A percentile compares a stretch with the other conserved stretches of the same genome.
Evolutionary conservation across 2,329 filamentous ascomycete species (phyloP).

Genomic region (Orbilia blumenaviensis): DNA sequence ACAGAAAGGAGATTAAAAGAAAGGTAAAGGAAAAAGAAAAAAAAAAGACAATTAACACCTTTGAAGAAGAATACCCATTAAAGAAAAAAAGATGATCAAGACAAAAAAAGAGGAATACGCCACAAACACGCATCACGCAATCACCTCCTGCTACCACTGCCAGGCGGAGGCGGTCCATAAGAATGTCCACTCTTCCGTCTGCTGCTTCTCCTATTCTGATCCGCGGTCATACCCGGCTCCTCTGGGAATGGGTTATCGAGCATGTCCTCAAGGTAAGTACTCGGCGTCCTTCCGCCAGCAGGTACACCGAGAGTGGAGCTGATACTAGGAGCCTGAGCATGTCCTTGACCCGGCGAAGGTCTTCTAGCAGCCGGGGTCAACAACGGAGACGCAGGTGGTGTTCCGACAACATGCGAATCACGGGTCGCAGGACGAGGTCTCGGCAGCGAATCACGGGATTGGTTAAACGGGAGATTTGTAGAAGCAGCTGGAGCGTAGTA

Average conservation of each 20-base stretch:
- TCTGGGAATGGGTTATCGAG: conserved; percentile 70
- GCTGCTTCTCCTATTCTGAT: conserved; percentile 38
- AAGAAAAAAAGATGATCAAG: conserved; percentile 16
- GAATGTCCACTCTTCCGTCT: conserved; percentile 44
- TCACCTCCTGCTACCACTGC: conserved; percentile 24
- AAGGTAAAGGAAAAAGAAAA: neutral
- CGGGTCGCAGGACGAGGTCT: conserved; percentile 54
- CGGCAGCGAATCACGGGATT: conserved; percentile 55
- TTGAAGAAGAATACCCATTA: conserved; percentile 16
- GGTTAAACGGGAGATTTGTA: conserved; percentile 58
- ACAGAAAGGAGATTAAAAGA: conserved; percentile 7
- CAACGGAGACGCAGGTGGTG: conserved; percentile 56
- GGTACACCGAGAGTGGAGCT: conserved; percentile 69
- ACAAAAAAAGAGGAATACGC: neutral
- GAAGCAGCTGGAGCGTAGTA: conserved; percentile 79
- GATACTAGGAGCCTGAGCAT: conserved; percentile 45
- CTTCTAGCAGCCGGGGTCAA: conserved; percentile 55
- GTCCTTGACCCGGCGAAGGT: conserved; percentile 54
- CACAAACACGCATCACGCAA: too few species aligned
- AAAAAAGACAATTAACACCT: conserved; percentile 64
- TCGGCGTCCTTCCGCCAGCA: conserved; percentile 78
- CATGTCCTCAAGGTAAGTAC: conserved; percentile 87
- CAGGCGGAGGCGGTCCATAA: conserved; percentile 1
- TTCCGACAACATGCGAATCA: conserved; percentile 52
- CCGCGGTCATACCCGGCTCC: conserved; percentile 59